Conservation (phyloP, 2,329 filamentous ascomycete genomes). For the Fusarium brachygibbosum region DNA sequence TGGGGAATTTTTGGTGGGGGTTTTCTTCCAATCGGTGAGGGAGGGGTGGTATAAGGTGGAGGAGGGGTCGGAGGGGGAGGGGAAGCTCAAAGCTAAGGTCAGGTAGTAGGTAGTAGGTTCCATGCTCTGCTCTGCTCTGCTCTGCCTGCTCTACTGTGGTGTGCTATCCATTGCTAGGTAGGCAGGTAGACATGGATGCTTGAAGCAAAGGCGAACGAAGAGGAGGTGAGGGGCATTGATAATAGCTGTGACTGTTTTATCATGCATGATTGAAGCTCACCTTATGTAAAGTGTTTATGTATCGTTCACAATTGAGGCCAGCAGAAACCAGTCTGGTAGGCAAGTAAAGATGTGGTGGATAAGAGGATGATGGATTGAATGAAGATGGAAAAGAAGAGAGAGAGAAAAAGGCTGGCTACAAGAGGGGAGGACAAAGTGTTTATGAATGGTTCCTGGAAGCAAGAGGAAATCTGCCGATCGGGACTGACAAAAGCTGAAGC, state of each 20-base stretch:
- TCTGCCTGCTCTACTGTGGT: slow-evolving; percentile 11
- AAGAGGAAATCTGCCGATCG: slow-evolving; percentile 34
- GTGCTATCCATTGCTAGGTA: not conserved
- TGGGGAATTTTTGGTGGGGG: slow-evolving; percentile 45
- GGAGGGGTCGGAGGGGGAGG: slow-evolving; percentile 28
- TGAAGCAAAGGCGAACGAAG: not conserved
- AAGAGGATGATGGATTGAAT: slow-evolving; percentile 6
- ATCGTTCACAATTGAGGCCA: slow-evolving; percentile 29
- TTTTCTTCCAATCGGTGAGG: slow-evolving; percentile 40
- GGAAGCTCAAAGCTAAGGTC: slow-evolving; percentile 4
- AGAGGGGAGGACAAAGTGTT: slow-evolving; percentile 39
- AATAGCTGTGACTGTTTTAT: slow-evolving; percentile 30
- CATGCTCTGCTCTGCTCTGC: not conserved
- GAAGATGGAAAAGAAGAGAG: slow-evolving; percentile 27
- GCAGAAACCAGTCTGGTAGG: slow-evolving; percentile 34
- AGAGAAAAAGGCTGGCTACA: slow-evolving; percentile 7
- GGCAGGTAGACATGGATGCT: not conserved
- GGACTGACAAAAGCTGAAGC: slow-evolving; percentile 17
- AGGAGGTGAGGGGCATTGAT: slow-evolving; percentile 30
- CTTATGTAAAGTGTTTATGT: slow-evolving; percentile 37
- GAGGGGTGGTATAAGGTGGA: slow-evolving; percentile 36
- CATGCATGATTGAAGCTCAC: slow-evolving; percentile 35
- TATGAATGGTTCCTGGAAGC: slow-evolving; percentile 40
- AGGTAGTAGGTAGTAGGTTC: not conserved
- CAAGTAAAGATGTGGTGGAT: slow-evolving; percentile 9